Evolutionary conservation across 1,139 yeast species (phyloP).

Genomic region (Blastobotrys raffinosifermentans): DNA sequence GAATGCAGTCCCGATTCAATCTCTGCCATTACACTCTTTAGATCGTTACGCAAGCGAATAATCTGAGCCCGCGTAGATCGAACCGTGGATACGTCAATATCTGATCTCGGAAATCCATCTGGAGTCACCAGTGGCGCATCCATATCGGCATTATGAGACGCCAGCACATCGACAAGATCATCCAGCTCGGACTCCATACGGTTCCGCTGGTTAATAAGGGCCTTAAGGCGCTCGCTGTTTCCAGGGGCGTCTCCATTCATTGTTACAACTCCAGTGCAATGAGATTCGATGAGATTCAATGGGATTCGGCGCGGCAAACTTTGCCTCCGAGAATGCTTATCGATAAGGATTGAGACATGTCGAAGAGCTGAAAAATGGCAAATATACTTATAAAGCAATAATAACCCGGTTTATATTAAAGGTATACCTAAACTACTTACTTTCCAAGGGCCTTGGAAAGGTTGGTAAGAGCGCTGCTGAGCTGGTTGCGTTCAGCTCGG

Average conservation of each 20-base stretch:
- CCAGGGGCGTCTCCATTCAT: constrained; percentile 2
- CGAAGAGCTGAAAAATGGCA: too few species aligned
- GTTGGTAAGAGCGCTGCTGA: background rate
- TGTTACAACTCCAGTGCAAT: too few species aligned
- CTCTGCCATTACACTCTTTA: constrained; percentile 43
- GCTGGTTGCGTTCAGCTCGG: background rate
- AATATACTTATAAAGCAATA: too few species aligned
- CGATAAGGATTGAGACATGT: too few species aligned
- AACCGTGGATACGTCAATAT: constrained; percentile 64
- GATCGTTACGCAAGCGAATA: constrained; percentile 65
- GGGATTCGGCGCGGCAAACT: constrained; percentile 19
- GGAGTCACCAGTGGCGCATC: constrained; percentile 52
- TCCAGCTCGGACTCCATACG: constrained; percentile 26
- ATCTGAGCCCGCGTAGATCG: constrained; percentile 61
- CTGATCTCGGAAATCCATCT: constrained; percentile 85
- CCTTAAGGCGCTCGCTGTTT: constrained; percentile 8
- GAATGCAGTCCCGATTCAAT: constrained; percentile 44
- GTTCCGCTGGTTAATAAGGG: constrained; percentile 17
- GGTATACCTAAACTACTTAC: too few species aligned
- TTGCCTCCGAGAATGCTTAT: background rate
- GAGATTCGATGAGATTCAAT: too few species aligned
- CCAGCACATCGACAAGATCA: constrained; percentile 15
- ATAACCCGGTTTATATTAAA: too few species aligned
- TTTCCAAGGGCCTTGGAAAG: constrained; percentile 2
- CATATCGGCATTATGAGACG: constrained; percentile 47